phyloP scores from a whole-genome alignment of 129 eudicot genomes.

The Escallonia rubra region DNA sequence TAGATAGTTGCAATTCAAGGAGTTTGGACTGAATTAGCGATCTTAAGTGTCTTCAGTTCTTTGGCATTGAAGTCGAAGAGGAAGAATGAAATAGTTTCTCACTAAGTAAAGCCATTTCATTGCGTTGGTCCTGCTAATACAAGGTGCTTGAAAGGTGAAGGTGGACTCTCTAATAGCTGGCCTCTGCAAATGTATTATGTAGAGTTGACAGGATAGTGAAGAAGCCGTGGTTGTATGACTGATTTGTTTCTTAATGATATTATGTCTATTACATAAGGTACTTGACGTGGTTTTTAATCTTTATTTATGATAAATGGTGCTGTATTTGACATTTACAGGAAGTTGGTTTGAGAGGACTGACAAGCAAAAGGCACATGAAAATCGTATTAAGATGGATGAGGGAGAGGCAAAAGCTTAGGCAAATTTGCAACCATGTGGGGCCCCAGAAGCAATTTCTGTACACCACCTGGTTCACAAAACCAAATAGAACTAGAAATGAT shows the following conservation, averaged over 20 bases:
- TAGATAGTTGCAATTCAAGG: too few relatives aligned
- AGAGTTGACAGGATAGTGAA: neutral
- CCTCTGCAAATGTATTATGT: too few relatives aligned
- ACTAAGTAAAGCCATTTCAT: too few relatives aligned
- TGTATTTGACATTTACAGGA: slow-evolving; percentile 40
- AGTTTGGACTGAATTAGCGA: too few relatives aligned
- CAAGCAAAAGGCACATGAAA: slow-evolving; percentile 90
- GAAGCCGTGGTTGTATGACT: neutral
- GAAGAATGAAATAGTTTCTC: too few relatives aligned
- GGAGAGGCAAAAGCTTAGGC: slow-evolving; percentile 88
- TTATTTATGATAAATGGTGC: neutral
- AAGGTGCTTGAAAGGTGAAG: too few relatives aligned
- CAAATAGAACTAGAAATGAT: slow-evolving; percentile 27
- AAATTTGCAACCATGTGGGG: slow-evolving; percentile 87
- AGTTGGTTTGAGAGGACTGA: slow-evolving; percentile 71
- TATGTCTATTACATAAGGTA: neutral
- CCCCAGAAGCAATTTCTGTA: slow-evolving; percentile 80
- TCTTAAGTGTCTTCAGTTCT: too few relatives aligned
- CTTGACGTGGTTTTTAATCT: too few relatives aligned
- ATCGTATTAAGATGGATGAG: slow-evolving; percentile 92
- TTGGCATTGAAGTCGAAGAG: too few relatives aligned
- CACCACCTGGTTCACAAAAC: slow-evolving; percentile 87
- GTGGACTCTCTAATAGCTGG: too few relatives aligned
- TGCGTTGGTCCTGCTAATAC: too few relatives aligned
- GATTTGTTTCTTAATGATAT: neutral